Conservation (phyloP, 2,329 filamentous ascomycete species). For the Diplodia scrobiculata region DNA sequence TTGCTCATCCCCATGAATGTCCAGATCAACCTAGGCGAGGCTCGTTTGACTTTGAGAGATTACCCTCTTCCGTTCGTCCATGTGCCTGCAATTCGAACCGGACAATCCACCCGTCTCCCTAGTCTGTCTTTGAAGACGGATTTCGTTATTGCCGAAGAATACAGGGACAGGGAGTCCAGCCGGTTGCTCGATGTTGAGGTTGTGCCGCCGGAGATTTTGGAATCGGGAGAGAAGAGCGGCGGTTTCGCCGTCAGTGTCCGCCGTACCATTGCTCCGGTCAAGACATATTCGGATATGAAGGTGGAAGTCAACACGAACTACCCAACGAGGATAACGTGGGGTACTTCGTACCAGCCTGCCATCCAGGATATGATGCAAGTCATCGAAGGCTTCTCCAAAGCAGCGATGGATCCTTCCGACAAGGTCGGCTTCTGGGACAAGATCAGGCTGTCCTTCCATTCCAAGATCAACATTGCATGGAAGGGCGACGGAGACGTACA, state of each 20-base stretch:
- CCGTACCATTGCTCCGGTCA: conserved; percentile 89
- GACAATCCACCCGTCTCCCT: conserved; percentile 77
- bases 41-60: conserved; percentile 80
- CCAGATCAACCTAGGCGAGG: conserved; percentile 86
- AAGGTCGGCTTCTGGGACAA: conserved; percentile 98
- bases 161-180: conserved; percentile 75
- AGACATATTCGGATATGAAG: conserved; percentile 90
- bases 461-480: conserved; percentile 84
- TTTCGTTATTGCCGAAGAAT: conserved; percentile 96
- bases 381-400: conserved; percentile 95
- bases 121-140: conserved; percentile 83
- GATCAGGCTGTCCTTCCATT: conserved; percentile 91
- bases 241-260: conserved; percentile 83
- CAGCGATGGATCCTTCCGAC: conserved; percentile 89
- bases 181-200: conserved; percentile 81
- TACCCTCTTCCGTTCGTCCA: conserved; percentile 92
- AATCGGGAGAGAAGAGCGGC: conserved; percentile 60
- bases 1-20: conserved; percentile 88
- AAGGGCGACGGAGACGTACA: conserved; percentile 95
- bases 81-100: conserved; percentile 77
- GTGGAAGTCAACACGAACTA: conserved; percentile 91
- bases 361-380: conserved; percentile 99
- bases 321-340: conserved; percentile 94
- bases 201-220: conserved; percentile 66
- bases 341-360: conserved; percentile 93